phyloP scores from a whole-genome alignment of 768 basidiomycete species.

The Tylopilus balloui region DNA sequence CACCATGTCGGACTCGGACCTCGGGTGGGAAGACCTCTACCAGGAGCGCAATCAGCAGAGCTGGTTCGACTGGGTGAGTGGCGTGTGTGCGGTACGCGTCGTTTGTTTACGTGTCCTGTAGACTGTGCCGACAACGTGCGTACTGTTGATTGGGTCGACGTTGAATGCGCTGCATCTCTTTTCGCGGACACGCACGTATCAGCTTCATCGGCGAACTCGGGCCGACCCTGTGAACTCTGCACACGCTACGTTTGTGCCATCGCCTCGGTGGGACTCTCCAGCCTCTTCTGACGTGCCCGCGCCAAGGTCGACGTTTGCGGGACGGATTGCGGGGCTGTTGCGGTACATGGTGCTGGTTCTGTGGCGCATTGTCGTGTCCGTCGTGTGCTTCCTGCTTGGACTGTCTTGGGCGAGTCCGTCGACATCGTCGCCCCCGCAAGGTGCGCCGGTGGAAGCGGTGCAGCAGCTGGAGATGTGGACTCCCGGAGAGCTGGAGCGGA shows the following conservation, averaged over 20 bases:
- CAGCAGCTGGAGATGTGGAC: slow-evolving; percentile 79
- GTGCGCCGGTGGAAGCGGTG: slow-evolving; percentile 47
- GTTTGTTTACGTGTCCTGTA: slow-evolving; percentile 27
- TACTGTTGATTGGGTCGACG: slow-evolving; percentile 51
- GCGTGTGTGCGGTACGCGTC: slow-evolving; percentile 6
- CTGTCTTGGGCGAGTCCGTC: slow-evolving; percentile 45
- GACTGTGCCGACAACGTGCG: slow-evolving; percentile 61
- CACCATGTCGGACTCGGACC: slow-evolving; percentile 56
- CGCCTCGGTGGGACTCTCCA: slow-evolving; percentile 25
- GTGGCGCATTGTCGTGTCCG: slow-evolving; percentile 52
- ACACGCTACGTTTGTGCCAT: slow-evolving; percentile 62
- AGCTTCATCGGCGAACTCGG: slow-evolving; percentile 50
- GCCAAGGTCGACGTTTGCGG: slow-evolving; percentile 40
- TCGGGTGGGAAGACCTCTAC: slow-evolving; percentile 78
- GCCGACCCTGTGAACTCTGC: slow-evolving; percentile 65
- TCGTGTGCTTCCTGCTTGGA: slow-evolving; percentile 66
- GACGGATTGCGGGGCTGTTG: slow-evolving; percentile 35
- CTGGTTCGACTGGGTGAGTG: slow-evolving; percentile 79
- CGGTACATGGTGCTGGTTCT: slow-evolving; percentile 32
- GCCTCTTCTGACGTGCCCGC: slow-evolving; percentile 33
- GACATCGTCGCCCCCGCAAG: slow-evolving; percentile 29
- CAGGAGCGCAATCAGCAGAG: slow-evolving; percentile 56
- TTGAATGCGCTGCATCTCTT: slow-evolving; percentile 65
- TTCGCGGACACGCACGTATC: slow-evolving; percentile 65
- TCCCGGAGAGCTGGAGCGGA: slow-evolving; percentile 66